Evolutionary conservation across 495 filamentous ascomycete genomes (phyloP).

Genomic region (Penicillium bovifimosum): DNA sequence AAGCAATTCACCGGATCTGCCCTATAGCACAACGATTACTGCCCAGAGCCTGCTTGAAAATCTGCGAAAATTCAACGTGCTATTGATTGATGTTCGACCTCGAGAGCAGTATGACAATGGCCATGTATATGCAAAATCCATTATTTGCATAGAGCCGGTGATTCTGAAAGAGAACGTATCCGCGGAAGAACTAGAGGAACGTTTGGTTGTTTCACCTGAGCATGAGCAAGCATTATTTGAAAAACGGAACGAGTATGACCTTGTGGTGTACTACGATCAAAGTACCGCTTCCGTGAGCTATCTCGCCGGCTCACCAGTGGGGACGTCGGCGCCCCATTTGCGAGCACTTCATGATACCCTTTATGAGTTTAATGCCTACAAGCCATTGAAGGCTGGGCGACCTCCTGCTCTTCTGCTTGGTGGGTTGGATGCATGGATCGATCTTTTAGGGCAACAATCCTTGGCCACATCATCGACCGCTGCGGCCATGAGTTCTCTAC

Average conservation of each 20-base stretch:
- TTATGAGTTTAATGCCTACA: slow-evolving; percentile 76
- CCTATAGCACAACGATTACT: slow-evolving; percentile 57
- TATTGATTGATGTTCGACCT: slow-evolving; percentile 81
- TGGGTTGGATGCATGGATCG: slow-evolving; percentile 80
- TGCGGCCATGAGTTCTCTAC: slow-evolving; percentile 42
- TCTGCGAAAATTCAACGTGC: slow-evolving; percentile 55
- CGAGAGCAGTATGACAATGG: slow-evolving; percentile 81
- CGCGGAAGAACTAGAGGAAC: slow-evolving; percentile 76
- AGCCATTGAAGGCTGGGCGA: slow-evolving; percentile 53
- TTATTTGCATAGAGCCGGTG: slow-evolving; percentile 90
- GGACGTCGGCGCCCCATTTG: slow-evolving; percentile 52
- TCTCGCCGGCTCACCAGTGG: slow-evolving; percentile 42
- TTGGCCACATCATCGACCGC: slow-evolving; percentile 55
- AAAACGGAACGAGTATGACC: slow-evolving; percentile 69
- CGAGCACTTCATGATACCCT: slow-evolving; percentile 71
- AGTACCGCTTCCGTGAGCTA: slow-evolving; percentile 50
- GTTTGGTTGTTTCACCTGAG: slow-evolving; percentile 72
- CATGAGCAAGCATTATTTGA: slow-evolving; percentile 70
- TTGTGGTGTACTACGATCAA: slow-evolving; percentile 89
- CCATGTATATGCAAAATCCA: slow-evolving; percentile 73
- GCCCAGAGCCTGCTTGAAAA: slow-evolving; percentile 61
- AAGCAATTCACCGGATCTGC: slow-evolving; percentile 47
- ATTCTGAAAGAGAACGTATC: slow-evolving; percentile 70
- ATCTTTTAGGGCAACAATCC: slow-evolving; percentile 65
- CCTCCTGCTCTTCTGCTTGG: slow-evolving; percentile 74